Percentiles rank a stretch among this genome's conserved stretches.
Evolutionary conservation across 2,329 filamentous ascomycete genomes (phyloP).

Genomic region (Pseudogymnoascus sp.): DNA sequence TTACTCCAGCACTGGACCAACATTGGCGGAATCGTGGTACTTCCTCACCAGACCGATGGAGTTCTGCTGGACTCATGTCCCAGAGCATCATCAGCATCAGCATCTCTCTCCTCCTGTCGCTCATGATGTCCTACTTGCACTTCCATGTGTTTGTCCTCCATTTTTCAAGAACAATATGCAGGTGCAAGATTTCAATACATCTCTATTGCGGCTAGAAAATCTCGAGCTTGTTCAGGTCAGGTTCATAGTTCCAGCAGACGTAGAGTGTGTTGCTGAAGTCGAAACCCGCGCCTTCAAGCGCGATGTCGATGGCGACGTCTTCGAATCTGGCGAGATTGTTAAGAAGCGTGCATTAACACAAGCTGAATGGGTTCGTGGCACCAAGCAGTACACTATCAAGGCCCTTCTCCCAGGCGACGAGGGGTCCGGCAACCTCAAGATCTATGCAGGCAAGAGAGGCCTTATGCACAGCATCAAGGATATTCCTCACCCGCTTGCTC

Average conservation of each 20-base stretch:
- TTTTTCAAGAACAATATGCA: slow-evolving; percentile 79
- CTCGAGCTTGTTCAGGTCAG: slow-evolving; percentile 89
- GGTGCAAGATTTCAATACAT: slow-evolving; percentile 86
- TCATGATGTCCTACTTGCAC: slow-evolving; percentile 74
- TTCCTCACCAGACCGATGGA: slow-evolving; percentile 86
- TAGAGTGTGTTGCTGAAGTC: slow-evolving; percentile 88
- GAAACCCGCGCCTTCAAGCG: slow-evolving; percentile 73
- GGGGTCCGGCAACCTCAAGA: slow-evolving; percentile 75
- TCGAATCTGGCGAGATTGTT: slow-evolving; percentile 82
- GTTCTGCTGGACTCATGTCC: slow-evolving; percentile 92
- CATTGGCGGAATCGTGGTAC: slow-evolving; percentile 79
- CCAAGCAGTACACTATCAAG: slow-evolving; percentile 90
- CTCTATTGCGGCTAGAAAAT: slow-evolving; percentile 74
- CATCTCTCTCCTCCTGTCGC: slow-evolving; percentile 85
- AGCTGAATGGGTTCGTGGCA: slow-evolving; percentile 79
- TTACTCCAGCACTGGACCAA: slow-evolving; percentile 65
- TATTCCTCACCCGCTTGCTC: slow-evolving; percentile 84
- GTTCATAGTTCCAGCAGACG: slow-evolving; percentile 77
- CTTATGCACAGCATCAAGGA: slow-evolving; percentile 97
- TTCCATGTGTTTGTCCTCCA: slow-evolving; percentile 77
- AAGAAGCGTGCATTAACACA: slow-evolving; percentile 84
- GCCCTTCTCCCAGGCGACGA: slow-evolving; percentile 87
- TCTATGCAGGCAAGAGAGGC: slow-evolving; percentile 90
- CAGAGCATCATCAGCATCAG: slow-evolving; percentile 78
- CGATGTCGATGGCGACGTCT: slow-evolving; percentile 83